A percentile compares a stretch with the other conserved stretches of the same genome.
Conservation (phyloP, 2,329 filamentous ascomycete species). For the Metarhizium anisopliae region DNA sequence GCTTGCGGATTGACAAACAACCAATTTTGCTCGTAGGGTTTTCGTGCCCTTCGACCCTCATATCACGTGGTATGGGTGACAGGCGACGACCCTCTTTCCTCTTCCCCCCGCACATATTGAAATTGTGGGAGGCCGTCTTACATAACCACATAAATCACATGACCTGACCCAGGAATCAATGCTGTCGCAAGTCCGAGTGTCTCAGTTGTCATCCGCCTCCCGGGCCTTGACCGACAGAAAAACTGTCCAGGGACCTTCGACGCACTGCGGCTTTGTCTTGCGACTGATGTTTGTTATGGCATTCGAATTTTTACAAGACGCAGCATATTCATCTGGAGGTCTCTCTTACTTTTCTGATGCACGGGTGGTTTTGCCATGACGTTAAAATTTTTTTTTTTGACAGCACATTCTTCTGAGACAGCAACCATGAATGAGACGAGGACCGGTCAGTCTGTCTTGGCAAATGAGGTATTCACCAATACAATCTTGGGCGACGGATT, state of each 20-base stretch:
- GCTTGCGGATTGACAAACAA: constrained; percentile 18
- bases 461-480: neutral
- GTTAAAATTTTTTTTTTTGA: too few species aligned
- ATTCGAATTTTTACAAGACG: neutral
- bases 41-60: constrained; percentile 28
- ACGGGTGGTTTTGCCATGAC: neutral
- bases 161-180: too few species aligned
- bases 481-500: neutral
- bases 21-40: constrained; percentile 30
- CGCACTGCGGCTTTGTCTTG: neutral
- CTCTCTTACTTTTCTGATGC: neutral
- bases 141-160: neutral
- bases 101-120: too few species aligned
- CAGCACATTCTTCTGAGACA: too few species aligned
- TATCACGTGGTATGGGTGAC: constrained; percentile 17
- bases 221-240: too few species aligned
- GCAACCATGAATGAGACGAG: neutral
- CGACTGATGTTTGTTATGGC: neutral
- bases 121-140: neutral
- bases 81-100: too few species aligned
- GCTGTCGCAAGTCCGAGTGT: too few species aligned
- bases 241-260: too few species aligned
- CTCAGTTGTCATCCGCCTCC: neutral
- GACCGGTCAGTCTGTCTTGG: neutral
- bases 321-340: neutral